phyloP scores from a whole-genome alignment of 2,329 filamentous ascomycete genomes.

The Truncatella angustata region DNA sequence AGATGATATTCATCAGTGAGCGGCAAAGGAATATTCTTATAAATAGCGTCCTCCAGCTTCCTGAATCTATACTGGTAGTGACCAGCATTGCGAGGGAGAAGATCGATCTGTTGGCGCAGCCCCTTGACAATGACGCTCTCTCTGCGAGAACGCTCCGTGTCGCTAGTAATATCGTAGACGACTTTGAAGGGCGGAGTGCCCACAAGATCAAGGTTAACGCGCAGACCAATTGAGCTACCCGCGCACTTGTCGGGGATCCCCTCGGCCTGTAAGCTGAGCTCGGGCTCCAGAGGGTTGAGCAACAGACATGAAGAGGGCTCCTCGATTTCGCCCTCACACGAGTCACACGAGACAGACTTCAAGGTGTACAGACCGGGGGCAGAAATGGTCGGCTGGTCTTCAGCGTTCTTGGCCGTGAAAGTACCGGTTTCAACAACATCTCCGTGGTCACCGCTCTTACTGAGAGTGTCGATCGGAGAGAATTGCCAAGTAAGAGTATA shows the following conservation, averaged over 20 bases:
- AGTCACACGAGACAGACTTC: constrained; percentile 73
- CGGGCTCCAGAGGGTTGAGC: constrained; percentile 86
- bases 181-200: constrained; percentile 92
- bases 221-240: constrained; percentile 85
- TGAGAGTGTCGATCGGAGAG: constrained; percentile 69
- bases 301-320: constrained; percentile 94
- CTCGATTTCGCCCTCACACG: constrained; percentile 82
- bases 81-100: constrained; percentile 78
- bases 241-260: constrained; percentile 94
- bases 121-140: constrained; percentile 61
- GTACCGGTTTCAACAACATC: constrained; percentile 55
- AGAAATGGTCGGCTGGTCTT: constrained; percentile 66
- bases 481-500: constrained; percentile 81
- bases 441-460: constrained; percentile 68
- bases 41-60: constrained; percentile 79
- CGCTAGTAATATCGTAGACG: constrained; percentile 69
- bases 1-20: constrained; percentile 40
- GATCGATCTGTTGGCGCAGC: constrained; percentile 78
- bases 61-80: constrained; percentile 85
- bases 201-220: constrained; percentile 84
- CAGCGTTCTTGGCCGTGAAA: constrained; percentile 58
- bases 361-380: constrained; percentile 85
- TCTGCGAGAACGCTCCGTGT: constrained; percentile 52
- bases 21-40: constrained; percentile 50
- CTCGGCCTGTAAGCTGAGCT: constrained; percentile 69